A percentile compares a stretch with the other conserved stretches of the same genome.
phyloP scores from a whole-genome alignment of 1,284 basidiomycete genomes.

The Coriolopsis trogii region DNA sequence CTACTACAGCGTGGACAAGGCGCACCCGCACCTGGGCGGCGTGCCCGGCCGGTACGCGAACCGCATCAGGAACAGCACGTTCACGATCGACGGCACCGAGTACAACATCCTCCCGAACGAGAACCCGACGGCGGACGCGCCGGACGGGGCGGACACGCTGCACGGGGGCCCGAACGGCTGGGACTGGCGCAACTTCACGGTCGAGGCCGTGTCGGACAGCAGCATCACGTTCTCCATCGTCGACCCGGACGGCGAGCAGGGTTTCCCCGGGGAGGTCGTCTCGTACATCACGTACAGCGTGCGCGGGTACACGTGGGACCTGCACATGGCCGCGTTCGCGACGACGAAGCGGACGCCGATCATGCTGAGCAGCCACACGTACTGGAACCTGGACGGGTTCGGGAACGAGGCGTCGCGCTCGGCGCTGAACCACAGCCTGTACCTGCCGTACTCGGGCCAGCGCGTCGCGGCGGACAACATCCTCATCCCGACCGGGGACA shows the following conservation, averaged over 20 bases:
- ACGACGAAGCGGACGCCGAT: conserved; percentile 58
- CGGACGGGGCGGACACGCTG: too few species aligned
- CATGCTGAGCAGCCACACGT: conserved; percentile 58
- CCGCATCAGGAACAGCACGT: conserved; percentile 57
- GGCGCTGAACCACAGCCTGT: conserved; percentile 49
- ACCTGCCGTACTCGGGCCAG: conserved; percentile 41
- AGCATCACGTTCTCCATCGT: conserved; percentile 54
- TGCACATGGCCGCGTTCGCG: neutral
- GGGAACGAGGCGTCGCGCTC: conserved; percentile 45
- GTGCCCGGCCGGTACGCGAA: conserved; percentile 56
- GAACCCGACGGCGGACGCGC: too few species aligned
- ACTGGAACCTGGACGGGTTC: conserved; percentile 62
- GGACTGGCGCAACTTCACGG: conserved; percentile 57
- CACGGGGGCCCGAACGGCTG: conserved; percentile 57
- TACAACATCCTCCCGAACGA: conserved; percentile 57
- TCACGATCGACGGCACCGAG: conserved; percentile 51
- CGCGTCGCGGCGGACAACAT: conserved; percentile 48
- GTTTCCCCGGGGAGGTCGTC: conserved; percentile 55
- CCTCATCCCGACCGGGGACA: conserved; percentile 51
- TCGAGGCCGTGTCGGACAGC: conserved; percentile 41
- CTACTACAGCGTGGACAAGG: conserved; percentile 47
- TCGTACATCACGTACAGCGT: too few species aligned
- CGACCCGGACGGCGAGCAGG: conserved; percentile 53
- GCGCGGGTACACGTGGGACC: too few species aligned
- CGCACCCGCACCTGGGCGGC: conserved; percentile 51